phyloP scores from a whole-genome alignment of 495 filamentous ascomycete genomes.

The Talaromyces proteolyticus region DNA sequence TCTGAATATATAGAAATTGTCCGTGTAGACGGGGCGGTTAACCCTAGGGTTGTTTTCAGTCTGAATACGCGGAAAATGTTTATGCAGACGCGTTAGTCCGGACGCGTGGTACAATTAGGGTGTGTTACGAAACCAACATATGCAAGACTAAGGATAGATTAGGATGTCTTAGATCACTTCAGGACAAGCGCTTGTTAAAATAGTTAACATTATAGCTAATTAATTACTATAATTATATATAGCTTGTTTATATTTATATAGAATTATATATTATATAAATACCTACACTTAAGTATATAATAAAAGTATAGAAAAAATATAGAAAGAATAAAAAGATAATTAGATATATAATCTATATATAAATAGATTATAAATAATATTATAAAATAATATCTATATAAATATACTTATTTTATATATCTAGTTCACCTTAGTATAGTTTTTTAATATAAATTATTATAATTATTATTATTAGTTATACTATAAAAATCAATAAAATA shows the following conservation, averaged over 20 bases:
- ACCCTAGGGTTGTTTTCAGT: not conserved
- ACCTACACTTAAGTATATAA: not conserved
- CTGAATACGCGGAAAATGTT: not conserved
- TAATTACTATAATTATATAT: not conserved
- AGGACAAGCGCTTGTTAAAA: too few species aligned
- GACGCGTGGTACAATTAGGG: not conserved
- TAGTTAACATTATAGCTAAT: too few species aligned
- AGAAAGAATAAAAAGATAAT: not conserved
- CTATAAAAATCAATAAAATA: too few species aligned
- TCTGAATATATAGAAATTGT: not conserved
- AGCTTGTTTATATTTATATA: not conserved
- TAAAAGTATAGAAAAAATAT: not conserved
- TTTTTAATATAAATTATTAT: not conserved
- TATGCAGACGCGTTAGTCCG: not conserved
- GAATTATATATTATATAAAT: not conserved
- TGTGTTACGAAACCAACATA: not conserved
- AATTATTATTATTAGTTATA: not conserved
- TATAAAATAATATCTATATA: not conserved
- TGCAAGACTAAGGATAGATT: not conserved
- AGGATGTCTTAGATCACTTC: too few species aligned
- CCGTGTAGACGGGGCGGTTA: not conserved
- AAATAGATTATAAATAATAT: not conserved
- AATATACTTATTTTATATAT: not conserved
- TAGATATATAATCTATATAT: not conserved
- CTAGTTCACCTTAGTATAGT: not conserved